These are phyloP conservation scores for Rhizophlyctis rosea DNA, from an alignment of 192 early-diverging fungal species.

Conservation along the genomic window DNA sequence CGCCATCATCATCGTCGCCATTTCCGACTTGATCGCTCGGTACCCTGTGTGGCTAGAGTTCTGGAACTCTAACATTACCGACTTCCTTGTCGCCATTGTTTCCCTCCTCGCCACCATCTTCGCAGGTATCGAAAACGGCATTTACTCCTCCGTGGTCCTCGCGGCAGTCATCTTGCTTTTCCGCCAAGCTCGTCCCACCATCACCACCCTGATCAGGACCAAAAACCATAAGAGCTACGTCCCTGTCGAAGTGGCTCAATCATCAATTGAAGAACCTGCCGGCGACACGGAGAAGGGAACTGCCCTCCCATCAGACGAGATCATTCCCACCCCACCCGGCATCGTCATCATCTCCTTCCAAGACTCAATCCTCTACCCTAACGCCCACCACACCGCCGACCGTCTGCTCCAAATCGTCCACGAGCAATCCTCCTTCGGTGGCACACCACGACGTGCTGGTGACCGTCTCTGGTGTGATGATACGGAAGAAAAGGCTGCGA, in stretches of 20 bases:
- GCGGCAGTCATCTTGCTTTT: slow-evolving; percentile 74
- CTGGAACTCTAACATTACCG: slow-evolving; percentile 57
- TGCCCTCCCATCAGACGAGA: background rate
- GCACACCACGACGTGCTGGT: background rate
- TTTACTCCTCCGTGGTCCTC: slow-evolving; percentile 72
- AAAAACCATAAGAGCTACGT: slow-evolving; percentile 4
- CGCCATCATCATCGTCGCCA: slow-evolving; percentile 84
- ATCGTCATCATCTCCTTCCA: slow-evolving; percentile 66
- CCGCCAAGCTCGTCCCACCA: slow-evolving; percentile 71
- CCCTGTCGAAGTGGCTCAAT: slow-evolving; percentile 20
- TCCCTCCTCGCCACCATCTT: slow-evolving; percentile 62
- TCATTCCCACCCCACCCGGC: slow-evolving; percentile 45
- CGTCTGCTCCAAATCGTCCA: slow-evolving; percentile 24
- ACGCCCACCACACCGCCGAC: slow-evolving; percentile 50
- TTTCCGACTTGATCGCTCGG: slow-evolving; percentile 71
- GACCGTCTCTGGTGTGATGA: slow-evolving; percentile 42
- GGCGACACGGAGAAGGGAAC: background rate
- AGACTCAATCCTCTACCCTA: slow-evolving; percentile 63
- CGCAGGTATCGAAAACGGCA: slow-evolving; percentile 70
- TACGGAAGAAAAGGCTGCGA: slow-evolving; percentile 18
- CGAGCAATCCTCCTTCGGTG: slow-evolving; percentile 26
- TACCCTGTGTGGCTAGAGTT: slow-evolving; percentile 57
- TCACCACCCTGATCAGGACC: slow-evolving; percentile 40
- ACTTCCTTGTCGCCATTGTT: slow-evolving; percentile 50
- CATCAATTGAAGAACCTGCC: slow-evolving; percentile 16